Conservation (phyloP, 768 basidiomycete species). For the Stropharia rugosoannulata region DNA sequence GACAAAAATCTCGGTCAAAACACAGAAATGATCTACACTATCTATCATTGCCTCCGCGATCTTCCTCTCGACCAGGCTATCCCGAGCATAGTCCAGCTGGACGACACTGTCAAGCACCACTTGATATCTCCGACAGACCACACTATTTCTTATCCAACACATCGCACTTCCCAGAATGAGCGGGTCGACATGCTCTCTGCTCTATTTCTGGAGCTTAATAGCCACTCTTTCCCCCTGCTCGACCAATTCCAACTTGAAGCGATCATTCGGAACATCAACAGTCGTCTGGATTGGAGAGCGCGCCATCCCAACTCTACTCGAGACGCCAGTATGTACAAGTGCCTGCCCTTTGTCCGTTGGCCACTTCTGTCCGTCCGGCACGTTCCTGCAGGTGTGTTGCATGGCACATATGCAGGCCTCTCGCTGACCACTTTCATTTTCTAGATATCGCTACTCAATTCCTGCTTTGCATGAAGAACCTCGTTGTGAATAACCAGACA, state of each 20-base stretch:
- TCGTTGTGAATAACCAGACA: background rate
- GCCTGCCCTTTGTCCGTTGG: slow-evolving; percentile 5
- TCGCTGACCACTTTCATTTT: background rate
- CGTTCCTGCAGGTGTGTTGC: slow-evolving; percentile 3
- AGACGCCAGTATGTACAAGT: background rate
- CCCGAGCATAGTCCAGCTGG: slow-evolving; percentile 3
- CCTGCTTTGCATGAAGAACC: background rate
- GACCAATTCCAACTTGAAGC: slow-evolving; percentile 9
- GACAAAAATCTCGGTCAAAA: slow-evolving; percentile 15
- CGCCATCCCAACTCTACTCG: background rate
- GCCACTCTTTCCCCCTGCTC: slow-evolving; percentile 10
- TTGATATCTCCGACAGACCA: background rate
- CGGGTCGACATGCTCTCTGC: slow-evolving; percentile 7
- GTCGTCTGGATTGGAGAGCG: slow-evolving; percentile 1
- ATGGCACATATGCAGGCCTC: background rate
- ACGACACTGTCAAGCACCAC: slow-evolving; percentile 5
- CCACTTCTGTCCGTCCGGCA: slow-evolving; percentile 1
- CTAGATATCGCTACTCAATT: slow-evolving; percentile 2
- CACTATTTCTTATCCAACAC: background rate
- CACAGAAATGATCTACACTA: slow-evolving; percentile 6
- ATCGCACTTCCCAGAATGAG: slow-evolving; percentile 2
- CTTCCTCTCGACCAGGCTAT: background rate
- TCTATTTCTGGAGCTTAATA: slow-evolving; percentile 14
- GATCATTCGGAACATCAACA: slow-evolving; percentile 8
- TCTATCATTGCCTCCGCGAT: slow-evolving; percentile 13